Evolutionary conservation across 495 filamentous ascomycete species (phyloP).

Genomic region (Cudoniella acicularis): DNA sequence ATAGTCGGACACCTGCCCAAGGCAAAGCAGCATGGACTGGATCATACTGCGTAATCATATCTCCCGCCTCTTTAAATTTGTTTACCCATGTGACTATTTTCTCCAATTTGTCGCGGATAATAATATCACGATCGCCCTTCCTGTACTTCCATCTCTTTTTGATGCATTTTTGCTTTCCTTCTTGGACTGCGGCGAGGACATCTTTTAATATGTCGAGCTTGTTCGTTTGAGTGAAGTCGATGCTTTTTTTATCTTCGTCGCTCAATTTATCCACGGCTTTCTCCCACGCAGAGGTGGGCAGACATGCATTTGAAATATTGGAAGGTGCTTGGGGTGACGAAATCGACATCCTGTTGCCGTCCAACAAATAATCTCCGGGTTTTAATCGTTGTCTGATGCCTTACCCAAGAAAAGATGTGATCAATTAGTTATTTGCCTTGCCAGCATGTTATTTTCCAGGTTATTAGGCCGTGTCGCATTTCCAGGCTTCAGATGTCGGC

Average conservation of each 20-base stretch:
- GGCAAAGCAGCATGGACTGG: conserved; percentile 37
- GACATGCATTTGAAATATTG: too few relatives aligned
- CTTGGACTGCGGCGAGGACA: conserved; percentile 2
- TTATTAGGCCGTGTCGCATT: too few relatives aligned
- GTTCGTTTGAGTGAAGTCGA: conserved; percentile 4
- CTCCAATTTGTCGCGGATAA: conserved; percentile 27
- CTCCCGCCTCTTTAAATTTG: conserved; percentile 35
- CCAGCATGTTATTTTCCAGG: too few relatives aligned
- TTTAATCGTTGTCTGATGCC: too few relatives aligned
- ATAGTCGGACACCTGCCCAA: conserved; percentile 39
- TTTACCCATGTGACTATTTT: conserved; percentile 34
- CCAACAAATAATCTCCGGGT: too few relatives aligned
- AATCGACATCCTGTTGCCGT: too few relatives aligned
- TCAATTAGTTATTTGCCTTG: too few relatives aligned
- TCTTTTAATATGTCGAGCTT: background rate
- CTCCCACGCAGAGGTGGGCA: too few relatives aligned
- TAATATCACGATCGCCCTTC: conserved; percentile 12
- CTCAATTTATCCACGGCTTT: conserved; percentile 9
- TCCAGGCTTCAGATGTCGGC: too few relatives aligned
- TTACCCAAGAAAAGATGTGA: too few relatives aligned
- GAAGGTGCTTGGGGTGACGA: too few relatives aligned
- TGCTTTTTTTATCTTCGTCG: conserved; percentile 7
- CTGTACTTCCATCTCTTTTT: conserved; percentile 23
- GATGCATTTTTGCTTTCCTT: background rate
- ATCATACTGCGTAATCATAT: conserved; percentile 32